Conservation (phyloP, 108 stramenopile genomes). For the Cyclotella baltica region DNA sequence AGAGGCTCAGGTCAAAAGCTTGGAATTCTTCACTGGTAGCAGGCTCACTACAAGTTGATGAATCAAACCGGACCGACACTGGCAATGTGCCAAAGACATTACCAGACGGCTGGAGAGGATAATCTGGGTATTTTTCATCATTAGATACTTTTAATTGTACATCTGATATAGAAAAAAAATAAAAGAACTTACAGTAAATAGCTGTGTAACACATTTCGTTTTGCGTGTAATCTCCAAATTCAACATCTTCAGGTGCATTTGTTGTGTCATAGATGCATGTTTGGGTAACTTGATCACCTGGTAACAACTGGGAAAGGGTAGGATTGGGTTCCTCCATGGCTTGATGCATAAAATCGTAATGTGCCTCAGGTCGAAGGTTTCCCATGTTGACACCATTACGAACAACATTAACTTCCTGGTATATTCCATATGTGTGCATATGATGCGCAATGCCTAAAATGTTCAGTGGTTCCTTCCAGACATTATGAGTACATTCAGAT, state of each 20-base stretch:
- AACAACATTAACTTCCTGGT: constrained; percentile 1
- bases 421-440: not conserved
- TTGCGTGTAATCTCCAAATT: constrained; percentile 9
- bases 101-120: not conserved
- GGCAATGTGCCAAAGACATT: constrained; percentile 1
- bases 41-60: not conserved
- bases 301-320: not conserved
- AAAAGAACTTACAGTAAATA: not conserved
- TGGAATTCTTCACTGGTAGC: constrained; percentile 1
- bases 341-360: constrained; percentile 10
- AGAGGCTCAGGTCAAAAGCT: not conserved
- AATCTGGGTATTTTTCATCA: not conserved
- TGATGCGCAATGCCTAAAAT: constrained; percentile 9
- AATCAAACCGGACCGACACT: constrained; percentile 1
- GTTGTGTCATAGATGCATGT: constrained; percentile 2
- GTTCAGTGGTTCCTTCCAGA: constrained; percentile 9
- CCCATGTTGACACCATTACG: constrained; percentile 12
- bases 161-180: not conserved
- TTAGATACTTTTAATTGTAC: not conserved
- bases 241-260: not conserved
- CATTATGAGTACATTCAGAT: constrained; percentile 7
- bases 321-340: not conserved
- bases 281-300: constrained; percentile 5
- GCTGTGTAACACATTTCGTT: constrained; percentile 1
- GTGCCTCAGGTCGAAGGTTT: not conserved